These are phyloP conservation scores for Suillus occidentalis DNA, from an alignment of 768 basidiomycete genomes.

Conservation along the genomic window DNA sequence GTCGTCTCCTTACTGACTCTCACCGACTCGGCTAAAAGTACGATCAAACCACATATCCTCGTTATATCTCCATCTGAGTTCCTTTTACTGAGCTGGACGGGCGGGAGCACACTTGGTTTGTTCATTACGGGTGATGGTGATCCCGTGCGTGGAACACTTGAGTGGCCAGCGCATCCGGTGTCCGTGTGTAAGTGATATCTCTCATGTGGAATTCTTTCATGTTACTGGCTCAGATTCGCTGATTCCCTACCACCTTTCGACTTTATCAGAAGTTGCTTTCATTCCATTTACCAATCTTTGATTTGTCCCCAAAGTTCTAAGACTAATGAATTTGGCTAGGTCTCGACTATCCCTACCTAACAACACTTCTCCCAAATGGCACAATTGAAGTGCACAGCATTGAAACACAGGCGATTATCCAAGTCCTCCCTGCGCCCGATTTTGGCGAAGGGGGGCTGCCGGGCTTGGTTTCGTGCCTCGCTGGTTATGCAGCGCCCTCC, in stretches of 20 bases:
- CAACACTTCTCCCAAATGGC: conserved; percentile 74
- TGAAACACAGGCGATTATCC: conserved; percentile 68
- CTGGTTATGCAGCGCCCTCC: conserved; percentile 45
- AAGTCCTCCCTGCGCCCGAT: conserved; percentile 60
- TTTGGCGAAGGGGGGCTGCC: conserved; percentile 23
- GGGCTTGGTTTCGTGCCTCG: conserved; percentile 30
- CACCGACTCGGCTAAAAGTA: background rate
- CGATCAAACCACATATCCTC: conserved; percentile 63
- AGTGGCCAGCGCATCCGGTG: conserved; percentile 80
- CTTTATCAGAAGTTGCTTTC: background rate
- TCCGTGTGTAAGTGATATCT: conserved; percentile 60
- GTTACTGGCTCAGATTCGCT: conserved; percentile 5
- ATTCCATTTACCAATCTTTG: background rate
- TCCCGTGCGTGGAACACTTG: conserved; percentile 85
- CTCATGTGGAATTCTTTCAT: background rate
- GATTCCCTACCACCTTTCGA: background rate
- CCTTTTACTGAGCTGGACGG: conserved; percentile 84
- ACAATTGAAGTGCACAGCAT: conserved; percentile 82
- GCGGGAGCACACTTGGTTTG: conserved; percentile 75
- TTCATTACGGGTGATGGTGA: conserved; percentile 86
- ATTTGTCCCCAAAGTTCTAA: background rate
- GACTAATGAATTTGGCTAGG: conserved; percentile 39
- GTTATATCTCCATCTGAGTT: conserved; percentile 80
- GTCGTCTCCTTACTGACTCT: background rate
- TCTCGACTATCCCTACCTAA: conserved; percentile 80